A percentile compares a stretch with the other conserved stretches of the same genome.
Evolutionary conservation across 225 moss, liverwort and hornwort species (phyloP).

Genomic region (Climacium dendroides): DNA sequence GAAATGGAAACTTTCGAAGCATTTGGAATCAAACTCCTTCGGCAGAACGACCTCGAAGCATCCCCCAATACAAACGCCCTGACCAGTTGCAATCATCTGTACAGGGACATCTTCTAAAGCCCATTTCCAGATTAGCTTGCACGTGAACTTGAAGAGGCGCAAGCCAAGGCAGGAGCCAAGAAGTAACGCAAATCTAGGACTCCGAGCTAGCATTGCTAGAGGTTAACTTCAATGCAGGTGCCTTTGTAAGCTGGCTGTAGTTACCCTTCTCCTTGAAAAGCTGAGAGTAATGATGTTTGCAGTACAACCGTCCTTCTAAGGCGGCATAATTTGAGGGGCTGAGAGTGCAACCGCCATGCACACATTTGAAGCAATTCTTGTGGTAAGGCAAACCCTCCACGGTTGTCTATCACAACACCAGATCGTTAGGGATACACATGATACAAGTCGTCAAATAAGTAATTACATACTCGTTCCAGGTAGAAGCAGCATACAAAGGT

Average conservation of each 20-base stretch:
- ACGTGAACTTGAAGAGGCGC: conserved; percentile 26
- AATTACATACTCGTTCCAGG: neutral
- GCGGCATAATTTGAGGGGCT: conserved; percentile 96
- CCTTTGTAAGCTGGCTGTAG: conserved; percentile 89
- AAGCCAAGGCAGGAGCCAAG: conserved; percentile 11
- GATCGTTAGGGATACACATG: neutral
- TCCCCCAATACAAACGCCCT: conserved; percentile 14
- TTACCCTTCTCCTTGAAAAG: conserved; percentile 99
- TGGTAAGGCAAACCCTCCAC: conserved; percentile 93
- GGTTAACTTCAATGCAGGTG: conserved; percentile 65
- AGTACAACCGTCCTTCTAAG: conserved; percentile 91
- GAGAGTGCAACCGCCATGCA: conserved; percentile 78
- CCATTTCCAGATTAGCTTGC: conserved; percentile 32
- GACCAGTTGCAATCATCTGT: conserved; percentile 34
- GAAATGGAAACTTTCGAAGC: conserved; percentile 24
- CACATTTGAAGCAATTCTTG: conserved; percentile 95
- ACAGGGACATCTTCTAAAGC: conserved; percentile 21
- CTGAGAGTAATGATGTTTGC: conserved; percentile 98
- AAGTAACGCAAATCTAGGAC: conserved; percentile 19
- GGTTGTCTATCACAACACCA: conserved; percentile 50
- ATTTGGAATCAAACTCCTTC: conserved; percentile 21
- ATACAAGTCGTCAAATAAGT: neutral
- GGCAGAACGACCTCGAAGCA: conserved; percentile 17
- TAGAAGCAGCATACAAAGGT: neutral
- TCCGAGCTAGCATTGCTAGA: conserved; percentile 31